Conservation (phyloP, 208 protist genomes). For the Wallacemonas sp. region DNA sequence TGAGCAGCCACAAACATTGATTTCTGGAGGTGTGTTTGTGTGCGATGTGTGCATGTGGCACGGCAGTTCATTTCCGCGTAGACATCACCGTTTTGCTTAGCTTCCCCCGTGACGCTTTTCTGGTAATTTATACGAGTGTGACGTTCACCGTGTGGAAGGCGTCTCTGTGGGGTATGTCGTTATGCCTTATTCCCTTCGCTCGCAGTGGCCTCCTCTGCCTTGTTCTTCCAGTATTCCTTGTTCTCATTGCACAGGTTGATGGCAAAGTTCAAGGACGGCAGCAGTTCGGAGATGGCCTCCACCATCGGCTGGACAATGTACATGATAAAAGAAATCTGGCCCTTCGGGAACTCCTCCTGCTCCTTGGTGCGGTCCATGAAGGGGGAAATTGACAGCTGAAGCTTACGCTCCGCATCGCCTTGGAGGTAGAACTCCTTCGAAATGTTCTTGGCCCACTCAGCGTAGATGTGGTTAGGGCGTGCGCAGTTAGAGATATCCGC, state of each 20-base stretch:
- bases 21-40: too few relatives aligned
- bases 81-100: too few relatives aligned
- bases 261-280: slow-evolving; percentile 80
- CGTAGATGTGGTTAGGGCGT: slow-evolving; percentile 83
- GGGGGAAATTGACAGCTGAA: slow-evolving; percentile 84
- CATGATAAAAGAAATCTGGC: slow-evolving; percentile 92
- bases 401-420: slow-evolving; percentile 86
- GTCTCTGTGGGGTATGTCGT: slow-evolving; percentile 1
- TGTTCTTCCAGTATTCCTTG: slow-evolving; percentile 77
- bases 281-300: slow-evolving; percentile 78
- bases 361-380: slow-evolving; percentile 92
- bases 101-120: too few relatives aligned
- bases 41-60: too few relatives aligned
- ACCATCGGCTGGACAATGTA: slow-evolving; percentile 91
- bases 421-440: slow-evolving; percentile 93
- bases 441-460: slow-evolving; percentile 92
- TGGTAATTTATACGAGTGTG: too few relatives aligned
- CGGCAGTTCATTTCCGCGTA: too few relatives aligned
- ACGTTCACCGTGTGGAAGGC: too few relatives aligned
- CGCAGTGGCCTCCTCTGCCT: slow-evolving; percentile 24
- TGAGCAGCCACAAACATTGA: too few relatives aligned
- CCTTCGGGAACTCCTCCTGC: slow-evolving; percentile 79
- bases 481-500: slow-evolving; percentile 94
- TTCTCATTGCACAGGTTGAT: slow-evolving; percentile 81
- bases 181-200: background rate